Conservation (phyloP, 2,329 filamentous ascomycete species). For the Penicillium sp. region DNA sequence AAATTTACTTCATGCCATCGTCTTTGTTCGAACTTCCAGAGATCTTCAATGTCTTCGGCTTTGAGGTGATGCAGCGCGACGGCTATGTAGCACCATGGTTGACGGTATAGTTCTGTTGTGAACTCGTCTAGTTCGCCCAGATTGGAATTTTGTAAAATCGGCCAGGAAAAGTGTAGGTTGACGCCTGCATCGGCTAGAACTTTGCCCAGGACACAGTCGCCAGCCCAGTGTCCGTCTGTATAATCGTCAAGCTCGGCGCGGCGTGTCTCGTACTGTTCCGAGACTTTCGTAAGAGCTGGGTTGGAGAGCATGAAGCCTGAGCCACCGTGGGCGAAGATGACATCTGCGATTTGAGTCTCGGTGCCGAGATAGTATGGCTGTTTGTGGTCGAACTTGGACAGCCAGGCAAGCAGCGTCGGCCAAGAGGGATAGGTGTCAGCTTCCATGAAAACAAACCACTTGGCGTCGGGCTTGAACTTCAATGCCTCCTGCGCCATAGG, state of each 20-base stretch:
- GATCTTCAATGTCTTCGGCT: constrained; percentile 40
- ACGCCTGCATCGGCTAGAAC: constrained; percentile 48
- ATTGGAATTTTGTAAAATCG: constrained; percentile 45
- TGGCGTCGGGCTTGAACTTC: constrained; percentile 45
- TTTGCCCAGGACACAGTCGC: constrained; percentile 52
- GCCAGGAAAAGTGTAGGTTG: constrained; percentile 48
- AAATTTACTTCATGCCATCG: constrained; percentile 61
- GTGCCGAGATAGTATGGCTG: constrained; percentile 55
- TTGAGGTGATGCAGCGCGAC: constrained; percentile 52
- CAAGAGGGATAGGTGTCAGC: constrained; percentile 59
- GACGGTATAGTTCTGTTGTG: constrained; percentile 39
- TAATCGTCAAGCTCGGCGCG: constrained; percentile 45
- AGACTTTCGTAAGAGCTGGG: constrained; percentile 47
- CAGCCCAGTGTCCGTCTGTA: constrained; percentile 50
- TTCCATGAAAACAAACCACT: constrained; percentile 61
- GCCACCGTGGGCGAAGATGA: constrained; percentile 54
- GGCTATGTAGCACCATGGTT: constrained; percentile 52
- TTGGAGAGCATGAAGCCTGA: constrained; percentile 54
- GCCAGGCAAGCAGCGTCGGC: constrained; percentile 53
- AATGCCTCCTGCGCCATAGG: constrained; percentile 54
- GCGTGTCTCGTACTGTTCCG: constrained; percentile 43
- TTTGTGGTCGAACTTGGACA: constrained; percentile 49
- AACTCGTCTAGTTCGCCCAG: constrained; percentile 46
- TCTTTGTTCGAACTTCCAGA: constrained; percentile 48
- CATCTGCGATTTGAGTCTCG: constrained; percentile 51